These are phyloP conservation scores for Scortechinia acanthostroma DNA, from an alignment of 2,329 filamentous ascomycete species.

Conservation along the genomic window DNA sequence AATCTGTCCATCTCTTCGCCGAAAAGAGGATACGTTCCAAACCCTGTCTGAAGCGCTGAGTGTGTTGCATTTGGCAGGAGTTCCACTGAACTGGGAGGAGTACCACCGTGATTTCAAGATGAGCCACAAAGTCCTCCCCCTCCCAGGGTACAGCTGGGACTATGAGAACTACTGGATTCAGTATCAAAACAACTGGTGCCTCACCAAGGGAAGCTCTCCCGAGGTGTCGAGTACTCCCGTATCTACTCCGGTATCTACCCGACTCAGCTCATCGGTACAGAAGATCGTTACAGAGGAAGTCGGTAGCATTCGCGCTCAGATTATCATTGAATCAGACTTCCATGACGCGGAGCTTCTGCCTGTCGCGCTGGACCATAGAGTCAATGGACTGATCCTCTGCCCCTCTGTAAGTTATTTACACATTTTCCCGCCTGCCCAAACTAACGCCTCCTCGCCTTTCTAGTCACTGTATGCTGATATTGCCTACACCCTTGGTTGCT, in stretches of 20 bases:
- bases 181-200: constrained; percentile 49
- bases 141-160: constrained; percentile 65
- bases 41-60: constrained; percentile 50
- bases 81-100: constrained; percentile 60
- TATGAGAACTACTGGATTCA: constrained; percentile 69
- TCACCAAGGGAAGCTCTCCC: constrained; percentile 51
- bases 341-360: constrained; percentile 24
- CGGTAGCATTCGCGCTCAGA: constrained; percentile 9
- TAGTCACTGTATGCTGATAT: constrained; percentile 56
- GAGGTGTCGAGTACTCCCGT: no score
- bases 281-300: constrained; percentile 18
- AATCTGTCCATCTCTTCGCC: constrained; percentile 52
- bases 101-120: constrained; percentile 55
- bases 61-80: constrained; percentile 45
- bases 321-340: constrained; percentile 28
- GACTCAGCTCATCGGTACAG: constrained; percentile 27
- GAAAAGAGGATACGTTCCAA: constrained; percentile 56
- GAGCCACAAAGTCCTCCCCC: constrained; percentile 48
- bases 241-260: constrained; percentile 5
- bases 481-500: constrained; percentile 59
- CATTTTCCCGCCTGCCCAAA: no score
- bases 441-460: no score
- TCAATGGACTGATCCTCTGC: constrained; percentile 3
- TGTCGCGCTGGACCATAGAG: constrained; percentile 27
- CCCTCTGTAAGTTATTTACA: constrained; percentile 12